A percentile compares a stretch with the other conserved stretches of the same genome.
phyloP scores from a whole-genome alignment of 2,329 filamentous ascomycete genomes.

The Pyrenophora teres region DNA sequence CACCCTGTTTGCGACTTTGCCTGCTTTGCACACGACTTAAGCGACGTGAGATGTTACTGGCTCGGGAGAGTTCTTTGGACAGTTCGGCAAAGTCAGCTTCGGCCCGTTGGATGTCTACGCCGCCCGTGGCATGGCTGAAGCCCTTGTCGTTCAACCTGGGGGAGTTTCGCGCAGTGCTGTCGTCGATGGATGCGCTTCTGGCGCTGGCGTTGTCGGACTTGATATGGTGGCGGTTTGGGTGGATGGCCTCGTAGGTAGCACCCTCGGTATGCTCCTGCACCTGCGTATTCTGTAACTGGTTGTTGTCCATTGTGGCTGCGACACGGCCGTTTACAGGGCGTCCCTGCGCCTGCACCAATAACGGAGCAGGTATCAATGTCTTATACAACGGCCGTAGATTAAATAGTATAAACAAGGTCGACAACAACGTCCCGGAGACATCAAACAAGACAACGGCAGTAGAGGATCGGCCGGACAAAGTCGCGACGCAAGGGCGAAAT shows the following conservation, averaged over 20 bases:
- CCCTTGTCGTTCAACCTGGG: slow-evolving; percentile 27
- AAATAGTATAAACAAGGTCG: slow-evolving; percentile 20
- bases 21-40: slow-evolving; percentile 53
- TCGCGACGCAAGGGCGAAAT: slow-evolving; percentile 12
- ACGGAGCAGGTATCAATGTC: background rate
- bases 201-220: slow-evolving; percentile 24
- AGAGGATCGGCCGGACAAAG: background rate
- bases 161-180: slow-evolving; percentile 27
- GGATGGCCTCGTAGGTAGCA: slow-evolving; percentile 38
- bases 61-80: slow-evolving; percentile 53
- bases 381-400: slow-evolving; percentile 12
- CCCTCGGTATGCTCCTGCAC: slow-evolving; percentile 28
- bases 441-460: slow-evolving; percentile 1
- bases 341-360: slow-evolving; percentile 13
- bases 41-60: slow-evolving; percentile 45
- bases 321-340: slow-evolving; percentile 19
- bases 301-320: slow-evolving; percentile 31
- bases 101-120: slow-evolving; percentile 68
- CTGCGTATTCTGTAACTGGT: slow-evolving; percentile 27
- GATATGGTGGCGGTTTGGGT: slow-evolving; percentile 22
- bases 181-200: slow-evolving; percentile 30
- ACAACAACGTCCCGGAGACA: slow-evolving; percentile 5
- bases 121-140: slow-evolving; percentile 18
- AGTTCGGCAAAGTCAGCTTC: slow-evolving; percentile 73
- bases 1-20: slow-evolving; percentile 47